Conservation (phyloP, 2,329 filamentous ascomycete genomes). For the Penicillium sp. region DNA sequence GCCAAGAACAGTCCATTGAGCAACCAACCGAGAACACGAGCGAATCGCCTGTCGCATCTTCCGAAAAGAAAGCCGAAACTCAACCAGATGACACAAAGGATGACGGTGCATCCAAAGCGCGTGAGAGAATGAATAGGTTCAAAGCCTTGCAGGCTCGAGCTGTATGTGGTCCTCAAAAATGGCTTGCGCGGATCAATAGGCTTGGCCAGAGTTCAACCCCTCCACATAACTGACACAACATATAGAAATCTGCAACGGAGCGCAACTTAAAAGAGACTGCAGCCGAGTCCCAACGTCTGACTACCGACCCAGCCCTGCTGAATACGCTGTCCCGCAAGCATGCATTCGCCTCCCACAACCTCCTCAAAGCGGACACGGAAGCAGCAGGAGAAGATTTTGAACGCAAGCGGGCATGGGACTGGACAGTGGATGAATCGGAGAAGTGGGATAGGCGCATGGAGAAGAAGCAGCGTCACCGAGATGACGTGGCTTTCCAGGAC, state of each 20-base stretch:
- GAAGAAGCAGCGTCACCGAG: constrained; percentile 76
- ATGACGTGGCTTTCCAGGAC: constrained; percentile 87
- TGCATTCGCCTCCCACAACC: constrained; percentile 84
- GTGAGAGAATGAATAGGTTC: constrained; percentile 76
- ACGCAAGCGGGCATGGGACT: constrained; percentile 97
- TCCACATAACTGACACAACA: constrained; percentile 19
- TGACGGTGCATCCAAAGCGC: constrained; percentile 31
- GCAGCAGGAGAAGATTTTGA: constrained; percentile 89
- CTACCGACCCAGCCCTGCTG: constrained; percentile 73
- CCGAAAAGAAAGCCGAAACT: constrained; percentile 3
- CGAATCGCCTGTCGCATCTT: constrained; percentile 9
- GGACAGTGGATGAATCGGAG: constrained; percentile 92
- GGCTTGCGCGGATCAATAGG: not conserved
- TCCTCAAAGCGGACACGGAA: constrained; percentile 87
- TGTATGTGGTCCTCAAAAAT: constrained; percentile 33
- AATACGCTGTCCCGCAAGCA: constrained; percentile 78
- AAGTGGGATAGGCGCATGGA: constrained; percentile 87
- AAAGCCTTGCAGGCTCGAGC: constrained; percentile 81
- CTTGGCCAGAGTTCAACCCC: not conserved
- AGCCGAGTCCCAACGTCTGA: constrained; percentile 74
- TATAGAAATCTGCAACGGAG: constrained; percentile 41
- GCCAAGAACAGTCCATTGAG: constrained; percentile 8
- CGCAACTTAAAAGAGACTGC: constrained; percentile 79
- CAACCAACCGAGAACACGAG: constrained; percentile 12
- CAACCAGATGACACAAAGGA: constrained; percentile 16